Evolutionary conservation across 2,329 filamentous ascomycete species (phyloP).

Genomic region (Alternaria infectoria): DNA sequence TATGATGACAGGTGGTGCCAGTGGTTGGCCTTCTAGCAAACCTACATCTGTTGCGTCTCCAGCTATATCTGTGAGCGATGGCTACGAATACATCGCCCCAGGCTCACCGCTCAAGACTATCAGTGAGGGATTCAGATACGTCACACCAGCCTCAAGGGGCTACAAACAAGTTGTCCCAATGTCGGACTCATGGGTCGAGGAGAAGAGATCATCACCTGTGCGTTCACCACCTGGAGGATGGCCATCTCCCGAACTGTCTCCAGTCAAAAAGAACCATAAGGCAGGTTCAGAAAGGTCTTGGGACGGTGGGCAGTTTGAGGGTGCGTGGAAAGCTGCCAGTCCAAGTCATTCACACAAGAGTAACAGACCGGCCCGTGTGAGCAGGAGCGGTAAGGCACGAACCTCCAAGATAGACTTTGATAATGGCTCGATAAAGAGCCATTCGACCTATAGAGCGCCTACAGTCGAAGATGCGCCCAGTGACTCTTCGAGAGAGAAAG

Average conservation of each 20-base stretch:
- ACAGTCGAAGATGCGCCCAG: conserved; percentile 29
- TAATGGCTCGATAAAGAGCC: conserved; percentile 10
- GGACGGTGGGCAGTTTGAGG: not conserved
- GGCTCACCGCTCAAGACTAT: not conserved
- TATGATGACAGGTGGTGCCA: conserved; percentile 29
- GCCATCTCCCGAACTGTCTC: conserved; percentile 17
- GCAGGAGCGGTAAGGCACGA: not conserved
- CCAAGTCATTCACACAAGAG: not conserved
- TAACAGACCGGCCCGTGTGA: not conserved
- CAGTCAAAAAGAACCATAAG: not conserved
- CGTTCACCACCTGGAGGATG: conserved; percentile 13
- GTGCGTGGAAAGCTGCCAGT: not conserved
- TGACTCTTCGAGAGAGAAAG: conserved; percentile 10
- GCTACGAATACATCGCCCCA: not conserved
- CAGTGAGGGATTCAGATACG: not conserved
- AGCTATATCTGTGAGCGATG: not conserved
- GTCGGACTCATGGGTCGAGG: not conserved
- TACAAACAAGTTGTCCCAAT: not conserved
- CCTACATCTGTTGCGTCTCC: not conserved
- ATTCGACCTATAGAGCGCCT: conserved; percentile 28
- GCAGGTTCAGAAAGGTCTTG: not conserved
- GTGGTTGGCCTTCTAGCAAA: conserved; percentile 16
- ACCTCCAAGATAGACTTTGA: not conserved
- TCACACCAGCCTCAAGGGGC: not conserved
- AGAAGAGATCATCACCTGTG: not conserved